Percentiles rank a stretch among this genome's conserved stretches.
phyloP scores from a whole-genome alignment of 1,284 basidiomycete species.

The Ustilago sp. region DNA sequence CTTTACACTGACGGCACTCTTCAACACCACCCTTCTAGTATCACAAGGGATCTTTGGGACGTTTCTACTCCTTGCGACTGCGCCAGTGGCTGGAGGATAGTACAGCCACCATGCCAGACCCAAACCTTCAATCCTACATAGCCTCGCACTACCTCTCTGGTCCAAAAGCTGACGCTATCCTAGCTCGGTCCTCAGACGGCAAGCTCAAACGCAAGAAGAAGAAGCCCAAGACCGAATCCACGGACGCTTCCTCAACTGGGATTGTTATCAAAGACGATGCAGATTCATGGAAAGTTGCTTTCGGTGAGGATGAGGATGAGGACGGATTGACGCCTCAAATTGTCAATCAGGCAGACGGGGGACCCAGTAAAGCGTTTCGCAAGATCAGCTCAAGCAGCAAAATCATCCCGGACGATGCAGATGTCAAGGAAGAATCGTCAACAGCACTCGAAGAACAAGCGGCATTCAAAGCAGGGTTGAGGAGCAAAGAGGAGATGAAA shows the following conservation, averaged over 20 bases:
- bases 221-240: conserved; percentile 72
- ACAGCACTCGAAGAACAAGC: background rate
- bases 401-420: background rate
- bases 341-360: conserved; percentile 7
- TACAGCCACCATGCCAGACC: conserved; percentile 55
- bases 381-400: conserved; percentile 18
- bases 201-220: conserved; percentile 77
- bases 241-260: conserved; percentile 19
- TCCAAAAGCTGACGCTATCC: conserved; percentile 93
- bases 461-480: conserved; percentile 47
- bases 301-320: conserved; percentile 46
- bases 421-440: background rate
- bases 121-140: conserved; percentile 72
- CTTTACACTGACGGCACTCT: background rate
- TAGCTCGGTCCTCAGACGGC: conserved; percentile 75
- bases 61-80: too few species aligned
- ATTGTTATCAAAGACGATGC: conserved; percentile 58
- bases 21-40: background rate
- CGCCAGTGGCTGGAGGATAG: background rate
- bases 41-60: background rate
- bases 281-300: conserved; percentile 43
- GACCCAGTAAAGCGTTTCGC: conserved; percentile 28
- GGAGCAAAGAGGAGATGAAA: conserved; percentile 55
- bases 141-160: conserved; percentile 88
- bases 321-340: conserved; percentile 46